phyloP scores from a whole-genome alignment of 2,329 filamentous ascomycete genomes.

The Mycogone perniciosa region DNA sequence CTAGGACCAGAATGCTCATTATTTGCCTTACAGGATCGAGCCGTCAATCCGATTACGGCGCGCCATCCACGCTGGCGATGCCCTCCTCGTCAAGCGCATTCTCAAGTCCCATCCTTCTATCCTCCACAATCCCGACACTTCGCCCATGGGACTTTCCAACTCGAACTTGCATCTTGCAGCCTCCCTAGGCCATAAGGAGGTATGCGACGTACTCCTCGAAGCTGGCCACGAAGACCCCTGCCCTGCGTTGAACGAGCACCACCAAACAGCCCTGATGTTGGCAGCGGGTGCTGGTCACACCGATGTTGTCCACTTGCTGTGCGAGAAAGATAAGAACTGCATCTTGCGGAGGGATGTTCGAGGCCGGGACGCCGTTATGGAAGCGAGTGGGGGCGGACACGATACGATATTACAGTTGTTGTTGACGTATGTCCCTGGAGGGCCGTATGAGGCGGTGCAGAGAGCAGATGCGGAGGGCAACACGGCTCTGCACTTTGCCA shows the following conservation, averaged over 20 bases:
- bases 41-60: conserved; percentile 70
- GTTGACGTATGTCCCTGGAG: conserved; percentile 53
- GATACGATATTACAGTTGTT: conserved; percentile 61
- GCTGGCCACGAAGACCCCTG: conserved; percentile 68
- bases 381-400: conserved; percentile 53
- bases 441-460: conserved; percentile 46
- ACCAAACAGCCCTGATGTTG: conserved; percentile 77
- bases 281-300: conserved; percentile 64
- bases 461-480: conserved; percentile 68
- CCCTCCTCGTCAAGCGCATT: conserved; percentile 67
- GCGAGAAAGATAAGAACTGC: conserved; percentile 54
- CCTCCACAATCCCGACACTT: conserved; percentile 73
- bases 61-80: conserved; percentile 71
- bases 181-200: conserved; percentile 60
- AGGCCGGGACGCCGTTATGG: conserved; percentile 68
- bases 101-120: conserved; percentile 63
- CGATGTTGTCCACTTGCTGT: conserved; percentile 66
- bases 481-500: conserved; percentile 81
- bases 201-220: conserved; percentile 64
- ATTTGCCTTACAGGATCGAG: conserved; percentile 55
- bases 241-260: conserved; percentile 70
- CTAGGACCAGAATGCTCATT: not conserved
- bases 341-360: conserved; percentile 60
- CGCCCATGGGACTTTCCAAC: conserved; percentile 63
- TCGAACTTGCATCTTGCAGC: conserved; percentile 79